These are phyloP conservation scores for Podaxis sp. DNA, from an alignment of 768 basidiomycete species.

Conservation along the genomic window DNA sequence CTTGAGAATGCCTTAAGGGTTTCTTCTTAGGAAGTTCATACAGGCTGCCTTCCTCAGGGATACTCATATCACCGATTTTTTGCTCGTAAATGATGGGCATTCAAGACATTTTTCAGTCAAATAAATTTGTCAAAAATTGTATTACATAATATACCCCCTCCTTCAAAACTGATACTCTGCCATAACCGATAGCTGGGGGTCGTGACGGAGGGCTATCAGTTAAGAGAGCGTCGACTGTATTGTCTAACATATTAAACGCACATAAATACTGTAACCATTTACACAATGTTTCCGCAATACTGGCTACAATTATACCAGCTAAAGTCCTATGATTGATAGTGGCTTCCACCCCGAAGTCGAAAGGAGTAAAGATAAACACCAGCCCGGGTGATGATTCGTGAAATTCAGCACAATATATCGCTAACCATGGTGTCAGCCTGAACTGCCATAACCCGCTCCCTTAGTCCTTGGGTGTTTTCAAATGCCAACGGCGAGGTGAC, in stretches of 20 bases:
- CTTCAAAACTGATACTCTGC: neutral
- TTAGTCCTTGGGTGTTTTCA: neutral
- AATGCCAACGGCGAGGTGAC: neutral
- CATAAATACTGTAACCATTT: neutral
- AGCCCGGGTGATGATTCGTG: too few species aligned
- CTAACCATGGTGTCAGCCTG: too few species aligned
- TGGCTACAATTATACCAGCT: too few species aligned
- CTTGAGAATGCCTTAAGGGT: neutral
- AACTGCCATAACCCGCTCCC: too few species aligned
- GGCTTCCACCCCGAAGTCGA: too few species aligned
- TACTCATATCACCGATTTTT: neutral
- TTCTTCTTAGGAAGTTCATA: neutral
- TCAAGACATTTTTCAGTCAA: neutral
- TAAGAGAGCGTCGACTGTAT: neutral
- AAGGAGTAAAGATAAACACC: too few species aligned
- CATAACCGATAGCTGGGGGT: too few species aligned
- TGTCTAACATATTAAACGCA: neutral
- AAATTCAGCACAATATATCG: too few species aligned
- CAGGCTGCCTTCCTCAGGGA: neutral
- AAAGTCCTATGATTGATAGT: too few species aligned
- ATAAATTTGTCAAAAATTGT: neutral
- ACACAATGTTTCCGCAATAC: too few species aligned
- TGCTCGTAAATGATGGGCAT: neutral
- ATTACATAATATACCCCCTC: neutral
- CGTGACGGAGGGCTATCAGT: too few species aligned